phyloP scores from a whole-genome alignment of 1,284 basidiomycete species.

The Violaceomyces palustris region DNA sequence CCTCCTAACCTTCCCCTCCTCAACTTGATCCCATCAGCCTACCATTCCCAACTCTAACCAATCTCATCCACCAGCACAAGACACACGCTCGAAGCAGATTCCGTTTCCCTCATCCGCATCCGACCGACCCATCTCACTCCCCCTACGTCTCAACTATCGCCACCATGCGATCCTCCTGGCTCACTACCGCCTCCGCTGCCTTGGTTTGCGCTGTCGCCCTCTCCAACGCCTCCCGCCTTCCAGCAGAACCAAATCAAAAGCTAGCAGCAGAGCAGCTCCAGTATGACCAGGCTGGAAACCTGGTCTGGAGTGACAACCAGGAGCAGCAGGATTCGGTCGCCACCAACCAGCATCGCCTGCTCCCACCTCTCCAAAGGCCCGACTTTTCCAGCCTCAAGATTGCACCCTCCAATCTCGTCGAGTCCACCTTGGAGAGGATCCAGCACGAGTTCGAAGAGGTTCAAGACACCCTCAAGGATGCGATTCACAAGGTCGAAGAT shows the following conservation, averaged over 20 bases:
- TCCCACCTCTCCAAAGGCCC: constrained; percentile 30
- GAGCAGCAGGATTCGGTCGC: constrained; percentile 10
- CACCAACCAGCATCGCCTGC: not conserved
- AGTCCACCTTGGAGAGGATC: constrained; percentile 51
- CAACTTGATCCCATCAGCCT: no score
- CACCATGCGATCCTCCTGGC: constrained; percentile 42
- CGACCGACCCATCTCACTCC: no score
- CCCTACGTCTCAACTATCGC: no score
- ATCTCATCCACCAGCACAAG: no score
- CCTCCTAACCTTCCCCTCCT: no score
- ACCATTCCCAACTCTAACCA: no score
- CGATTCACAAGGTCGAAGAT: no score
- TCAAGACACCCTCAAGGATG: constrained; percentile 24
- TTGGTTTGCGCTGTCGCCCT: constrained; percentile 39
- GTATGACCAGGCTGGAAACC: constrained; percentile 34
- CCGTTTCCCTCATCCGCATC: no score
- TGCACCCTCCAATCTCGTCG: no score
- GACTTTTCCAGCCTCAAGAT: constrained; percentile 29
- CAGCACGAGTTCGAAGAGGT: constrained; percentile 30
- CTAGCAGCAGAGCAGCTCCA: constrained; percentile 32
- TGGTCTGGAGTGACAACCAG: constrained; percentile 25
- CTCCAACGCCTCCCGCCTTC: constrained; percentile 26
- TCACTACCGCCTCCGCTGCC: constrained; percentile 36
- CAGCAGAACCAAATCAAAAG: not conserved
- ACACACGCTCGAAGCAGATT: no score